Evolutionary conservation across 1,139 yeast species (phyloP), one percentile per base, ranked within the genome.

Genomic region (Scheffersomyces quercinus): DNA sequence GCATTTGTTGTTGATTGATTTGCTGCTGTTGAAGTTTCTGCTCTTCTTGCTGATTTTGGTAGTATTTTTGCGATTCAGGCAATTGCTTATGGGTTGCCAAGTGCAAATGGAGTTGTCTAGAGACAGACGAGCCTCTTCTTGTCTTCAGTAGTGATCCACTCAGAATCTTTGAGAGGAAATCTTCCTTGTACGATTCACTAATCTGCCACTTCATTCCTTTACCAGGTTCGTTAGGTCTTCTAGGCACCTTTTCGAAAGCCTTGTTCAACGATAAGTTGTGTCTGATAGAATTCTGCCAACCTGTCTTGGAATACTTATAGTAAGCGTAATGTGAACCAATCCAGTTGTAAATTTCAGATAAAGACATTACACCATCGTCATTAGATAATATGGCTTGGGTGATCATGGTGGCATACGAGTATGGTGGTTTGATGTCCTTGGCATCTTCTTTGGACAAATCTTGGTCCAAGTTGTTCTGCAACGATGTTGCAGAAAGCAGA

Each of bases 121-220:
- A 82, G 12, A 86, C 93, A 16, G 88, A 81, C 6, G 88, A 82
- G 5, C 95, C 95, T 53, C 95, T 71, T 65, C 95, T 85, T 15
- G 83, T 77, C 56, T 85, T 86, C 54, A 82, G 80, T 40, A 85
- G 67, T 29, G 85, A 79, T 10, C 93, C 97, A 50, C 80, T 83
- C 50, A 80, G 81, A 64, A 91, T 83, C 67, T 89, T 88, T 53
- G 76, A 81, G 60, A 90, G 70, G 55, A 90, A 91, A 52, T 95
- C 99, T 41, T 83, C 84, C 57, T 87, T 85, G 61, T 87, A 90
- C 38, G 84, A 74, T 36, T 88, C 95, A 52, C 90, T 83, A 46
- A 93, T 91, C 67, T 90, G 95, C 99, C 99, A 93, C 67, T 93
- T 93, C 96, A 93, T 93, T 50, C 99, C 99, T 65, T 93, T 93